Evolutionary conservation across 1,284 basidiomycete genomes (phyloP), one percentile per base, ranked within the genome.

Genomic region (Paramarasmius palmivorus): DNA sequence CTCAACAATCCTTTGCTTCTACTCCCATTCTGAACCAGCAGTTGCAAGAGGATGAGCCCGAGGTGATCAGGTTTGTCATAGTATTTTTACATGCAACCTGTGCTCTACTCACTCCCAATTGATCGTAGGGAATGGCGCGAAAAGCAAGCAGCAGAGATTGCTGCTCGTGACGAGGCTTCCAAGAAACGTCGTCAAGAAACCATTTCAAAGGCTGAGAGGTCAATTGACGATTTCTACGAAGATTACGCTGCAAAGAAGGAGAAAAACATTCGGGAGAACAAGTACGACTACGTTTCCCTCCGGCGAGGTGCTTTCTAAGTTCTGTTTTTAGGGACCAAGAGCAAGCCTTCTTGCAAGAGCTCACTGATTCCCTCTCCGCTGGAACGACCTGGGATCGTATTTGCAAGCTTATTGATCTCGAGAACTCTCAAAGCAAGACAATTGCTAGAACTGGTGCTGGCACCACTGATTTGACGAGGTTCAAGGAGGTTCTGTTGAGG

Each of bases 341-440:
- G 72, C 84, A 86, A 36, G 84, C 87, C 54, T 98, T 92, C 75
- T 68, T 93, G 39, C 80, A 86, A 26, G 74, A 79, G 41, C 77
- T 95, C 55, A 83, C 84, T 22, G 86, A 88, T 50, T 85, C 88
- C 20, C 82, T 99, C 52, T 90, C 93, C 0, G 81, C 86, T 56
- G 97, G 96, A 34, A 98, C 96, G 19, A 95, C 95, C 5, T 99
- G 97, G 97, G 86, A 94, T 62, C 88, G 96, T 25, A 95, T 99
- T 65, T 90, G 88, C 66, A 88, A 90, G 46, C 73, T 90, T 51
- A 74, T 98, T 55, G 93, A 95, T 59, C 79, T 99, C 40, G 86
- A 98, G 71, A 98, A 98, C 72, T 97, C 94, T 54, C 93, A 95
- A 73, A 93, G 90, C 77, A 99, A 98, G 79, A 98, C 95, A 0